Conservation (phyloP, 2,329 filamentous ascomycete species). For the Ophiostoma triangulosporum region DNA sequence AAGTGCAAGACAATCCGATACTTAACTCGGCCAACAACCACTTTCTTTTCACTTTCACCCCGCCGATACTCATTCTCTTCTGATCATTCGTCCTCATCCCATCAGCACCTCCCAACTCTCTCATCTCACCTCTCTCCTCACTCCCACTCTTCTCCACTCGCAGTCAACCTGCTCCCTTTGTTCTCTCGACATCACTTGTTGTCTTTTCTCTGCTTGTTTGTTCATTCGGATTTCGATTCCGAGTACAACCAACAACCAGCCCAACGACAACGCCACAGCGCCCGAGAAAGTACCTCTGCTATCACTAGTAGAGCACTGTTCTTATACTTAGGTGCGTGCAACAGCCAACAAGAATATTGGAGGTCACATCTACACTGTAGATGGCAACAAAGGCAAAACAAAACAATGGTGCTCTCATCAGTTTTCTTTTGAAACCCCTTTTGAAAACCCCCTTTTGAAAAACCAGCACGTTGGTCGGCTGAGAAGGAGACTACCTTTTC, state of each 20-base stretch:
- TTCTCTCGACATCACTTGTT: not conserved
- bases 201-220: not conserved
- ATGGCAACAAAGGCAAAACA: not conserved
- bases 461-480: too few relatives aligned
- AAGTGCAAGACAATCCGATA: constrained; percentile 12
- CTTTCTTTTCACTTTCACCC: constrained; percentile 7
- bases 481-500: too few relatives aligned
- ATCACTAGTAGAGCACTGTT: not conserved
- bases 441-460: too few relatives aligned
- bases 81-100: not conserved
- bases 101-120: not conserved
- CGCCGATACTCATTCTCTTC: constrained; percentile 1
- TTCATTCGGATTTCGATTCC: not conserved
- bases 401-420: too few relatives aligned
- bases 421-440: too few relatives aligned
- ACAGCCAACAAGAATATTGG: not conserved
- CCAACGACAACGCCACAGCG: not conserved
- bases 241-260: not conserved
- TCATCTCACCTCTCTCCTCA: not conserved
- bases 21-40: constrained; percentile 14
- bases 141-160: not conserved
- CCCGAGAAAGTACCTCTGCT: not conserved
- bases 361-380: not conserved
- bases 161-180: not conserved
- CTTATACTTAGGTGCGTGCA: not conserved